Percentiles rank a stretch among this genome's conserved stretches.
Conservation (phyloP, 176 grass and related monocot species). For the Sorghum bicolor region DNA sequence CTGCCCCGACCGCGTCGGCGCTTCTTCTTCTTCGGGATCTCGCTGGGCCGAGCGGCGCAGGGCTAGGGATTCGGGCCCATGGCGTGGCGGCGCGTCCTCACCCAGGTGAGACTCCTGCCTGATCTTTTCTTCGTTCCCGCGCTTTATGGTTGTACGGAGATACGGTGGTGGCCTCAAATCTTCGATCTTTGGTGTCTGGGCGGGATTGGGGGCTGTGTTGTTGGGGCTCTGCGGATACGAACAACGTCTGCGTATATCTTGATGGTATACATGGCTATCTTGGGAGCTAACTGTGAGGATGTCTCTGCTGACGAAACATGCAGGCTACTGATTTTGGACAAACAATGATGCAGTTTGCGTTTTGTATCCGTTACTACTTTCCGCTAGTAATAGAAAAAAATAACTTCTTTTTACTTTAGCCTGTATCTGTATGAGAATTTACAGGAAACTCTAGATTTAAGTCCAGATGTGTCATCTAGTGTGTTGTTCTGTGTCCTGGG, state of each 20-base stretch:
- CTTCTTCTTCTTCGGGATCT: conserved; percentile 40
- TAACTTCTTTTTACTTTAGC: neutral
- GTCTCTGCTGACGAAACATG: neutral
- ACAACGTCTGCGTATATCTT: neutral
- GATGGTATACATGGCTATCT: neutral
- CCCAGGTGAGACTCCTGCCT: conserved; percentile 21
- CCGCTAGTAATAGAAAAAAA: neutral
- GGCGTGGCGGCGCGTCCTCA: conserved; percentile 51
- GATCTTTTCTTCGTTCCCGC: neutral
- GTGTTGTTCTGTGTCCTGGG: neutral
- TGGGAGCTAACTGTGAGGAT: neutral
- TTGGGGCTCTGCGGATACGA: neutral
- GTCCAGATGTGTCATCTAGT: neutral
- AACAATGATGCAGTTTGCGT: neutral
- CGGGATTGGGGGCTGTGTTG: neutral
- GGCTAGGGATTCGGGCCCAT: conserved; percentile 30
- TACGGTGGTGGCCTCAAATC: neutral
- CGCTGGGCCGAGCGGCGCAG: neutral
- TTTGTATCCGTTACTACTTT: neutral
- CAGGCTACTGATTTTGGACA: neutral
- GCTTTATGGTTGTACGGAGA: neutral
- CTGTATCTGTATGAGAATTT: neutral
- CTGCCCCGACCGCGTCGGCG: neutral
- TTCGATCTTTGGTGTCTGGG: conserved; percentile 15
- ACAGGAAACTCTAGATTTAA: neutral